These are phyloP conservation scores for Rutstroemia sp. DNA, from an alignment of 2,329 filamentous ascomycete species.

Conservation along the genomic window DNA sequence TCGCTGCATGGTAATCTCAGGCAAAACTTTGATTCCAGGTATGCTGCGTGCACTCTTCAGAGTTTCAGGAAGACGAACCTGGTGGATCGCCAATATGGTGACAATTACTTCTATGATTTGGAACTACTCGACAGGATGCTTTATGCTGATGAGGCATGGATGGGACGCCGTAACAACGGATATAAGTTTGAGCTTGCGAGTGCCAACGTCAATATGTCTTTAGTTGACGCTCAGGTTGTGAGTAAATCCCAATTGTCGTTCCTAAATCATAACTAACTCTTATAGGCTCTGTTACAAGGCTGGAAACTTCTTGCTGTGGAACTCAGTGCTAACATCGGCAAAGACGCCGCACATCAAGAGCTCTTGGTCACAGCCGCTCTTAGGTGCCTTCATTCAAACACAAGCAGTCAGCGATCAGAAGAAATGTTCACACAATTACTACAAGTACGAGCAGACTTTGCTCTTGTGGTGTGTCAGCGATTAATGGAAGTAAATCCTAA, in stretches of 20 bases:
- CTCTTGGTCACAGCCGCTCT: constrained; percentile 56
- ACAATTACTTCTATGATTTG: constrained; percentile 78
- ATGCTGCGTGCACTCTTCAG: constrained; percentile 62
- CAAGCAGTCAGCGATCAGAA: constrained; percentile 63
- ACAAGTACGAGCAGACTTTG: constrained; percentile 69
- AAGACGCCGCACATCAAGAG: constrained; percentile 20
- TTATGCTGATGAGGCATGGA: constrained; percentile 71
- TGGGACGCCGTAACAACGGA: constrained; percentile 58
- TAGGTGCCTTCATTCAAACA: constrained; percentile 74
- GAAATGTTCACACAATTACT: constrained; percentile 75
- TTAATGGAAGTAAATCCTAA: constrained; percentile 52
- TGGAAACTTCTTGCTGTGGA: constrained; percentile 88
- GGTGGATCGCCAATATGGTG: constrained; percentile 58
- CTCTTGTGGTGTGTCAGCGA: constrained; percentile 74
- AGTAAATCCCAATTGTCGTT: constrained; percentile 29
- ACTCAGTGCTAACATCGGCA: constrained; percentile 51
- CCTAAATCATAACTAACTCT: constrained; percentile 22
- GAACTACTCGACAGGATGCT: constrained; percentile 69
- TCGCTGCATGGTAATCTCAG: constrained; percentile 82
- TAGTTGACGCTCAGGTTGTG: constrained; percentile 87
- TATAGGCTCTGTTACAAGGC: constrained; percentile 69
- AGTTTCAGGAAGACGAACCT: constrained; percentile 74
- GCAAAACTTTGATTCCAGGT: constrained; percentile 75
- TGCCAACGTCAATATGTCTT: constrained; percentile 83
- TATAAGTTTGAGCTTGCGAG: constrained; percentile 76